phyloP scores from a whole-genome alignment of 768 basidiomycete genomes.

The Favolaschia claudopus region DNA sequence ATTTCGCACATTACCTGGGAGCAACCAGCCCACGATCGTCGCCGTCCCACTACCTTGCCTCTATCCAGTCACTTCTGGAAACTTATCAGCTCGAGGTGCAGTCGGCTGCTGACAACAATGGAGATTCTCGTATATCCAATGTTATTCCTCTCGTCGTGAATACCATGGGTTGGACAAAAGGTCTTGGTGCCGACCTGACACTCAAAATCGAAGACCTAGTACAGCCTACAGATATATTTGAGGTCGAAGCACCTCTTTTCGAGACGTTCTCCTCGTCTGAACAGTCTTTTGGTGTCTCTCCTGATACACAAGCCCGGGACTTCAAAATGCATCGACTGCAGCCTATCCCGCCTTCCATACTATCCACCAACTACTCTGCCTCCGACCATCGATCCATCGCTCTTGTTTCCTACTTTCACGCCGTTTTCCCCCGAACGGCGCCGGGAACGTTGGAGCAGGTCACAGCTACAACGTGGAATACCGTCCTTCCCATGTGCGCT shows the following conservation, averaged over 20 bases:
- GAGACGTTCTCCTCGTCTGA: conserved; percentile 31
- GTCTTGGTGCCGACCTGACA: conserved; percentile 85
- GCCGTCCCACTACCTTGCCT: conserved; percentile 78
- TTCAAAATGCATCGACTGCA: conserved; percentile 52
- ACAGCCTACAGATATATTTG: conserved; percentile 67
- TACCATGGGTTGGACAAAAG: conserved; percentile 97
- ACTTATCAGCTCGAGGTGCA: conserved; percentile 76
- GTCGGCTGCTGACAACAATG: conserved; percentile 37
- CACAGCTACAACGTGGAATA: conserved; percentile 67
- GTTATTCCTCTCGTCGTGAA: conserved; percentile 88
- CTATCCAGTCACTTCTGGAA: conserved; percentile 71
- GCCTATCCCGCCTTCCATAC: conserved; percentile 50
- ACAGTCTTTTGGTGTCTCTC: not conserved
- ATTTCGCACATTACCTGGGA: conserved; percentile 84
- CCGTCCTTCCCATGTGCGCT: conserved; percentile 70
- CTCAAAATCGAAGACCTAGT: conserved; percentile 71
- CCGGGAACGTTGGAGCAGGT: conserved; percentile 39
- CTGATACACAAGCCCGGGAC: not conserved
- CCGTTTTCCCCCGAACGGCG: conserved; percentile 39
- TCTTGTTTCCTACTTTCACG: conserved; percentile 83
- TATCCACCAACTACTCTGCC: conserved; percentile 55
- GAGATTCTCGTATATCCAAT: conserved; percentile 54
- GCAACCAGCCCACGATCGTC: conserved; percentile 77
- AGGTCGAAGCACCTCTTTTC: conserved; percentile 45
- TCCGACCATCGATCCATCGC: conserved; percentile 77